Conservation (phyloP, 2,329 filamentous ascomycete genomes). For the Rutstroemia sydowiana region DNA sequence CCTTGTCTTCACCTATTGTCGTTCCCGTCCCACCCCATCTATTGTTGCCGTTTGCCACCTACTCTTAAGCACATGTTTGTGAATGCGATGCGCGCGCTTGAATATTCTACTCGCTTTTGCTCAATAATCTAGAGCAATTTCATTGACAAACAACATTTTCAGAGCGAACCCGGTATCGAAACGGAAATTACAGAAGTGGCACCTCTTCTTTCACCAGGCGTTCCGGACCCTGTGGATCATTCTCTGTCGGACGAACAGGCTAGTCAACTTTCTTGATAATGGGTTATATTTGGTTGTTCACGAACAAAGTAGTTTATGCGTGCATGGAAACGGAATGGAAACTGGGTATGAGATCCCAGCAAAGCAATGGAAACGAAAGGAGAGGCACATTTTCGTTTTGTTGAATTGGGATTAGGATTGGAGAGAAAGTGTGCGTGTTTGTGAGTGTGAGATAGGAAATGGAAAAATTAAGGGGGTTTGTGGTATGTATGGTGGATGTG, state of each 20-base stretch:
- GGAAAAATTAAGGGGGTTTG: no score
- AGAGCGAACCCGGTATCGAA: conserved; percentile 6
- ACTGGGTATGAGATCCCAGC: background rate
- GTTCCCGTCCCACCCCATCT: conserved; percentile 8
- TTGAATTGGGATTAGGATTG: background rate
- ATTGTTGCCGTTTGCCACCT: background rate
- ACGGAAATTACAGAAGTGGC: conserved; percentile 17
- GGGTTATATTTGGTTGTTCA: background rate
- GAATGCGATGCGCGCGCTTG: no score
- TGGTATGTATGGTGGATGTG: no score
- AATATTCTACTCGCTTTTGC: no score
- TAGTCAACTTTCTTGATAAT: conserved; percentile 24
- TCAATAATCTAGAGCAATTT: no score
- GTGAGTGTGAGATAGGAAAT: no score
- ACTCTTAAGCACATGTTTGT: background rate
- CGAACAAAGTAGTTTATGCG: background rate
- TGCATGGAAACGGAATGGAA: background rate
- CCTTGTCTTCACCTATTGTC: conserved; percentile 10
- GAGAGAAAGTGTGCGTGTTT: no score
- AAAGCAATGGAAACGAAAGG: background rate
- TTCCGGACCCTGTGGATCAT: conserved; percentile 10
- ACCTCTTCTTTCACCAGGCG: conserved; percentile 3
- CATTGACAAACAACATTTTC: background rate
- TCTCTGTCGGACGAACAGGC: conserved; percentile 24
- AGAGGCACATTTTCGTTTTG: background rate